A percentile compares a stretch with the other conserved stretches of the same genome.
Evolutionary conservation across 805 yeast species (phyloP).

Genomic region (Wickerhamomyces canadensis): DNA sequence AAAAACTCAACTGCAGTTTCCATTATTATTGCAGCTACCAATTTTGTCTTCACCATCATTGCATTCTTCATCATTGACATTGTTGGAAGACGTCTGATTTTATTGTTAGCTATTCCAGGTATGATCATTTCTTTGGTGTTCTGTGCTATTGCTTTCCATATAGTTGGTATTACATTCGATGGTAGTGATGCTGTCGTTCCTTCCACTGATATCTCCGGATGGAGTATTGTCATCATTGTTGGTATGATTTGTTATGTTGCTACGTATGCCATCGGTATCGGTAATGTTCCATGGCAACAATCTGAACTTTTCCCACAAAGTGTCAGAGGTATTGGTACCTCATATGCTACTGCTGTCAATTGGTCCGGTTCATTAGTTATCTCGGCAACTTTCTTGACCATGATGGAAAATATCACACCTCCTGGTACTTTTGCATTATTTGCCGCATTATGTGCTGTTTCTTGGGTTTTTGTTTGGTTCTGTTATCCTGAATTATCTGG

Average conservation of each 20-base stretch:
- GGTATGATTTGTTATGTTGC: constrained; percentile 87
- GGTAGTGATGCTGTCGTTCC: constrained; percentile 37
- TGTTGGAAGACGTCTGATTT: constrained; percentile 82
- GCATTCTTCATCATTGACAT: constrained; percentile 85
- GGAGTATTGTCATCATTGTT: constrained; percentile 85
- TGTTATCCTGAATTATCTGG: constrained; percentile 92
- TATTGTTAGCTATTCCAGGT: constrained; percentile 77
- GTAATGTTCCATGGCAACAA: constrained; percentile 98
- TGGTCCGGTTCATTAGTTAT: constrained; percentile 94
- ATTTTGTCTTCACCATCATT: constrained; percentile 78
- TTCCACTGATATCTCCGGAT: constrained; percentile 47
- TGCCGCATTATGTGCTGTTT: constrained; percentile 71
- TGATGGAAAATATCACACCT: constrained; percentile 90
- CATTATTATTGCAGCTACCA: constrained; percentile 88
- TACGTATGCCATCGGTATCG: constrained; percentile 88
- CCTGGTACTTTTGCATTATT: constrained; percentile 91
- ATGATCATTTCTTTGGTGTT: constrained; percentile 73
- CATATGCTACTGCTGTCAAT: constrained; percentile 86
- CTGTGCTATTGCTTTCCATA: constrained; percentile 91
- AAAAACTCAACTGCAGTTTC: constrained; percentile 90
- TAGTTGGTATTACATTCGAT: constrained; percentile 55
- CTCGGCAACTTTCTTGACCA: constrained; percentile 88
- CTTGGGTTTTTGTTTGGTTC: constrained; percentile 72
- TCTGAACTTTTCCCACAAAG: constrained; percentile 91
- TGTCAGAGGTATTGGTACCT: constrained; percentile 89